Percentiles rank a stretch among this genome's conserved stretches.
These are phyloP conservation scores for Alternaria consortialis DNA, from an alignment of 2,329 filamentous ascomycete genomes.

Conservation along the genomic window DNA sequence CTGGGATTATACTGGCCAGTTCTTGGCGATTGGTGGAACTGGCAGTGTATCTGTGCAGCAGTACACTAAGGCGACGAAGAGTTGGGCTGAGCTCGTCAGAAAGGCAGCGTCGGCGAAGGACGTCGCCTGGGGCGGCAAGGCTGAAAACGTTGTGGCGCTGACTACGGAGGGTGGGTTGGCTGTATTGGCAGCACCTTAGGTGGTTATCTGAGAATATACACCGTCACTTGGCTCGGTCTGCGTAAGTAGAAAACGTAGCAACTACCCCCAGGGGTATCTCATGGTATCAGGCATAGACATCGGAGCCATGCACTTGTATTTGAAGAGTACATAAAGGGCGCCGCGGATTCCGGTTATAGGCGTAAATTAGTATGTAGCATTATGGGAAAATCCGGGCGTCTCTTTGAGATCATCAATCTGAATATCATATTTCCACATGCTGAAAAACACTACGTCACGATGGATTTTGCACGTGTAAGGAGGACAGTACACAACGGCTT, in stretches of 20 bases:
- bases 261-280: neutral
- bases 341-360: neutral
- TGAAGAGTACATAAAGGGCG: neutral
- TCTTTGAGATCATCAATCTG: neutral
- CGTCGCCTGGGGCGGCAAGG: slow-evolving; percentile 79
- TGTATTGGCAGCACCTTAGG: slow-evolving; percentile 63
- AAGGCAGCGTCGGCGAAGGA: slow-evolving; percentile 77
- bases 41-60: slow-evolving; percentile 87
- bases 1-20: slow-evolving; percentile 97
- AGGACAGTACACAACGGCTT: neutral
- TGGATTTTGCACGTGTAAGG: neutral
- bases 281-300: neutral
- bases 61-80: slow-evolving; percentile 85
- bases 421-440: slow-evolving; percentile 1
- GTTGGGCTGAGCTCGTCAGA: slow-evolving; percentile 86
- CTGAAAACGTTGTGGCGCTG: slow-evolving; percentile 77
- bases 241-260: neutral
- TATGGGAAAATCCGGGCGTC: neutral
- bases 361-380: slow-evolving; percentile 17
- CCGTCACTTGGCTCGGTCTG: neutral
- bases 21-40: slow-evolving; percentile 81
- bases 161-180: slow-evolving; percentile 79
- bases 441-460: slow-evolving; percentile 2
- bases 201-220: neutral
- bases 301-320: neutral